These are phyloP conservation scores for Galeopsis tetrahit DNA, from an alignment of 257 asterid species.

Conservation along the genomic window DNA sequence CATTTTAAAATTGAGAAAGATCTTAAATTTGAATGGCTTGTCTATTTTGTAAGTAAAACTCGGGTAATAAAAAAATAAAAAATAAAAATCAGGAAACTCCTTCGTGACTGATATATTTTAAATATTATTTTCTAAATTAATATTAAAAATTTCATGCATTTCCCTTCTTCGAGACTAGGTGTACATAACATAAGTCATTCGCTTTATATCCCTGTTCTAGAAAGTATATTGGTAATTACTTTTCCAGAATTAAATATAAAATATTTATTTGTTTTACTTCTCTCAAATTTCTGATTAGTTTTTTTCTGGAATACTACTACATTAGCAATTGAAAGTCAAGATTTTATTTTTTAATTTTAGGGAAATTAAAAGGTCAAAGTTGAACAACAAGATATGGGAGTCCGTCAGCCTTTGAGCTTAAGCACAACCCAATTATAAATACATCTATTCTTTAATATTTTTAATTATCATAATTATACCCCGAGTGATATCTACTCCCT, in stretches of 20 bases:
- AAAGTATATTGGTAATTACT: neutral
- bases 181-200: neutral
- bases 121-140: neutral
- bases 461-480: neutral
- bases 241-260: neutral
- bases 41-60: too few relatives aligned
- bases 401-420: neutral
- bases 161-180: too few relatives aligned
- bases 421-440: neutral
- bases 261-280: neutral
- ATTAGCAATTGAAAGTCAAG: neutral
- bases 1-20: too few relatives aligned
- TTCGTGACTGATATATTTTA: neutral
- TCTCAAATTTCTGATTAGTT: neutral
- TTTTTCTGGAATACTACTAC: neutral
- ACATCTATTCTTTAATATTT: neutral
- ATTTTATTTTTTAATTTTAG: too few relatives aligned
- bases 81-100: neutral
- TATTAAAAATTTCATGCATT: neutral
- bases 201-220: neutral
- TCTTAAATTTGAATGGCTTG: too few relatives aligned
- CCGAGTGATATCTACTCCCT: neutral
- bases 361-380: neutral
- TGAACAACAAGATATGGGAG: neutral
- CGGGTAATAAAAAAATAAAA: too few relatives aligned